Base-by-base conservation (phyloP, 2,329 filamentous ascomycete genomes). In the Penicillium sp. region DNA sequence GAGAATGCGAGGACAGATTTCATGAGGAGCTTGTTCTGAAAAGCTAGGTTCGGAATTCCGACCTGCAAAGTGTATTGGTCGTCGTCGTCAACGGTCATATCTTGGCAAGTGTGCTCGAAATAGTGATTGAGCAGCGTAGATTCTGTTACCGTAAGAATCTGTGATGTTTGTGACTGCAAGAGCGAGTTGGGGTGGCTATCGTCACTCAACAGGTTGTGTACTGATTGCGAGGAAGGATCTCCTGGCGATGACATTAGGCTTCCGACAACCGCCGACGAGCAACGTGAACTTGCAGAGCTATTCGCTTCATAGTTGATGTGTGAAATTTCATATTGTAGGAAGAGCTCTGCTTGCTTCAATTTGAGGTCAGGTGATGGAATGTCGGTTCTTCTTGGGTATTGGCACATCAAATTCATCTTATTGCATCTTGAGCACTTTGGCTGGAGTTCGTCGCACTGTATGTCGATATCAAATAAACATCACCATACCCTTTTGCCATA, bases 1-100 rank as follows among this genome's bases (percentile, higher is more conserved):
- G 50, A 53, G 40, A 53, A 53, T 5, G 40, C 50, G n/a, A 53
- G 50, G 10, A 53, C 21, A 10, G 50, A 53, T 15, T 36, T 45
- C 50, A 53, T 53, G 16, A 53, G 50, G 7, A 44, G 4, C 8
- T 45, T 53, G 23, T 44, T 34, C 36, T 39, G 31, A 15, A 45
- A 38, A 16, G 50, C 50, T 10, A 53, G 31, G 16, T n/a, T 53
- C 3, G 50, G 50, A 29, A 53, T 53, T 5, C 50, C 40, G 31
- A 45, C 19, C 27, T 53, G 40, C 2, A 53, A 34, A 10, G 40
- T 36, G 21, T 53, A 45, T n/a, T 45, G 50, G 31, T 53, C 50
- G 7, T 44, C 40, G 6, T 45, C 31, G 23, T 45, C 33, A 13
- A 53, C 50, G 2, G 31, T 39, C 16, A 33, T 13, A 15, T 53